Conservation (phyloP, 129 eudicot species). For the Helianthus annuus region DNA sequence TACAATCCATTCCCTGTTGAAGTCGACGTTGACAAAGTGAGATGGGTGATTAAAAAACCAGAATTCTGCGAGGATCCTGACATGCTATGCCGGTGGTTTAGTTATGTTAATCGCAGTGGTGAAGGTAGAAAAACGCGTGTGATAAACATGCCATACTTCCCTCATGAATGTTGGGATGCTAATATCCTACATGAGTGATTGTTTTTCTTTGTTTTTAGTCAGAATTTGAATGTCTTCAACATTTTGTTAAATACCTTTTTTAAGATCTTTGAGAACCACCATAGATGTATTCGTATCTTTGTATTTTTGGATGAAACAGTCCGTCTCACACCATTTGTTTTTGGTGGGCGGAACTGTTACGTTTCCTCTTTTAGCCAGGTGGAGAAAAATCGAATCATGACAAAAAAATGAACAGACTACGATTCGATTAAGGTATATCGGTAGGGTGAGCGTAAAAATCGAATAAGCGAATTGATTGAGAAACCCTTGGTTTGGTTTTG, state of each 20-base stretch:
- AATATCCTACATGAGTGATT: constrained; percentile 3
- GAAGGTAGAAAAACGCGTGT: neutral
- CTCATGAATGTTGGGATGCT: constrained; percentile 16
- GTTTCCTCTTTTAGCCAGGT: too few species aligned
- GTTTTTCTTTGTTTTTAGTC: neutral
- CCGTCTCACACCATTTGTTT: too few species aligned
- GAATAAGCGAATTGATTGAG: neutral
- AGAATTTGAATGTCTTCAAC: too few species aligned
- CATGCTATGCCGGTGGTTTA: neutral
- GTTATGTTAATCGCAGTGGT: neutral
- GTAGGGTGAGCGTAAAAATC: too few species aligned
- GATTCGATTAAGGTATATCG: too few species aligned
- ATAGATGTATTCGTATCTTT: neutral
- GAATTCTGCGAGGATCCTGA: constrained; percentile 9
- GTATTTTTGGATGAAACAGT: too few species aligned
- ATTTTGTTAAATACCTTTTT: neutral
- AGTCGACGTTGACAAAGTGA: constrained; percentile 14
- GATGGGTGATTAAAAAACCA: neutral
- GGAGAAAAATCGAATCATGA: too few species aligned
- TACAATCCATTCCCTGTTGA: neutral
- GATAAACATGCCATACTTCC: constrained; percentile 17
- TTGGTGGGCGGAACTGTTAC: neutral
- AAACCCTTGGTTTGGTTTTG: neutral
- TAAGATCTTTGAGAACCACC: neutral
- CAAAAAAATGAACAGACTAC: too few species aligned